Evolutionary conservation across 345 rosid species (phyloP).

Genomic region (Xanthoceras sorbifolium): DNA sequence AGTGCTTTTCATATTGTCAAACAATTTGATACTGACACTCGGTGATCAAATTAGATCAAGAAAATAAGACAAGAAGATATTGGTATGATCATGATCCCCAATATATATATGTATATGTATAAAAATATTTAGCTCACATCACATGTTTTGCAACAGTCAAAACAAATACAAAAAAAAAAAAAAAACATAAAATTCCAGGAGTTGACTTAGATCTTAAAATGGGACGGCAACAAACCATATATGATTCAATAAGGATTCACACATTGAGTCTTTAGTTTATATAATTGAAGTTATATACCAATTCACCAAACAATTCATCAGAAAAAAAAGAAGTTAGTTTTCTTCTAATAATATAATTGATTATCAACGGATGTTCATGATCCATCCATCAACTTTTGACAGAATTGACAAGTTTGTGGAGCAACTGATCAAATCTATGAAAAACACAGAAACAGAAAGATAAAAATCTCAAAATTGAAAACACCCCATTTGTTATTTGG

Average conservation of each 20-base stretch:
- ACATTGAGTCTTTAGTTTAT: neutral
- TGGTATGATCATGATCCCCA: neutral
- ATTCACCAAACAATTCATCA: neutral
- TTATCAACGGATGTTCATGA: neutral
- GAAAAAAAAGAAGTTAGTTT: no score
- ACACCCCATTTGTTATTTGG: neutral
- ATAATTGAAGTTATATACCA: neutral
- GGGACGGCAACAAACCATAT: neutral
- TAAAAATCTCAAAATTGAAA: neutral
- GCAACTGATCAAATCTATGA: no score
- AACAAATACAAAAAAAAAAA: neutral
- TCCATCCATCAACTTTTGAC: neutral
- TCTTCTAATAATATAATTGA: neutral
- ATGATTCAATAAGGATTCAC: neutral
- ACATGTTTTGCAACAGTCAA: neutral
- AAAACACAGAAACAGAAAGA: no score
- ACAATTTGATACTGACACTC: neutral
- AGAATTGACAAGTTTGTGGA: neutral
- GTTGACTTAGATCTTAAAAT: neutral
- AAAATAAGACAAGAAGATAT: neutral
- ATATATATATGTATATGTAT: no score
- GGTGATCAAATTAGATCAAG: neutral
- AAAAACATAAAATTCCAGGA: neutral
- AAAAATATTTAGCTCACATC: neutral
- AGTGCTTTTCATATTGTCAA: neutral